Conservation (phyloP, 139 green algal species). For the Limnomonas spitsbergensis region DNA sequence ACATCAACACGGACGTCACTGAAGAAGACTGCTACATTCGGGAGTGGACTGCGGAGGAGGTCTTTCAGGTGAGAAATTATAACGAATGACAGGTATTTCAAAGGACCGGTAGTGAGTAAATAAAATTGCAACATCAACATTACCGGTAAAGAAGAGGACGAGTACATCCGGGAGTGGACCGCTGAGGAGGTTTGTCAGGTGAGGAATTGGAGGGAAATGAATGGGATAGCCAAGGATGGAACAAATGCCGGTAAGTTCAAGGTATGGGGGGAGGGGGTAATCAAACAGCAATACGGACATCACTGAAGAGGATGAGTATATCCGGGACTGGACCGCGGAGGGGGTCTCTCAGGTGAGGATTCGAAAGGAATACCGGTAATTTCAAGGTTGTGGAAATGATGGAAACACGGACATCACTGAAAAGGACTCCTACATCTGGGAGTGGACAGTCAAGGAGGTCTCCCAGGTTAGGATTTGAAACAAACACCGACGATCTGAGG, state of each 20-base stretch:
- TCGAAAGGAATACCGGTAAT: too few relatives aligned
- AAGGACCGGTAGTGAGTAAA: too few relatives aligned
- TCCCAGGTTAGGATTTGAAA: slow-evolving; percentile 17
- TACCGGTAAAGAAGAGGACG: slow-evolving; percentile 80
- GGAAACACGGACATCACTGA: slow-evolving; percentile 67
- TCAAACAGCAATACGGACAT: slow-evolving; percentile 37
- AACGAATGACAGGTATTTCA: neutral
- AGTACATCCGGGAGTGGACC: slow-evolving; percentile 69
- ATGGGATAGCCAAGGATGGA: too few relatives aligned
- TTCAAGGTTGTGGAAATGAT: too few relatives aligned
- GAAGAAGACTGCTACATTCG: slow-evolving; percentile 89
- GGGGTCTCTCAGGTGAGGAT: slow-evolving; percentile 39
- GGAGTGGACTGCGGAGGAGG: slow-evolving; percentile 56
- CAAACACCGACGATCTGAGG: neutral
- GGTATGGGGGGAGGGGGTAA: too few relatives aligned
- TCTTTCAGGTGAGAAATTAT: slow-evolving; percentile 22
- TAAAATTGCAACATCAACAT: too few relatives aligned
- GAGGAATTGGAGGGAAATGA: too few relatives aligned
- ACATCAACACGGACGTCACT: slow-evolving; percentile 46
- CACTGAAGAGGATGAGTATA: slow-evolving; percentile 89
- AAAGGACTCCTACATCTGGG: slow-evolving; percentile 83
- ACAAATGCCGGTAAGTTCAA: too few relatives aligned
- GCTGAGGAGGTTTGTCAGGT: slow-evolving; percentile 45
- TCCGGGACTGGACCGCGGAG: slow-evolving; percentile 52
- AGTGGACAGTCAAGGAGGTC: slow-evolving; percentile 55